Base-by-base conservation (phyloP, 2,329 filamentous ascomycete species). In the Botrytis paeoniae region DNA sequence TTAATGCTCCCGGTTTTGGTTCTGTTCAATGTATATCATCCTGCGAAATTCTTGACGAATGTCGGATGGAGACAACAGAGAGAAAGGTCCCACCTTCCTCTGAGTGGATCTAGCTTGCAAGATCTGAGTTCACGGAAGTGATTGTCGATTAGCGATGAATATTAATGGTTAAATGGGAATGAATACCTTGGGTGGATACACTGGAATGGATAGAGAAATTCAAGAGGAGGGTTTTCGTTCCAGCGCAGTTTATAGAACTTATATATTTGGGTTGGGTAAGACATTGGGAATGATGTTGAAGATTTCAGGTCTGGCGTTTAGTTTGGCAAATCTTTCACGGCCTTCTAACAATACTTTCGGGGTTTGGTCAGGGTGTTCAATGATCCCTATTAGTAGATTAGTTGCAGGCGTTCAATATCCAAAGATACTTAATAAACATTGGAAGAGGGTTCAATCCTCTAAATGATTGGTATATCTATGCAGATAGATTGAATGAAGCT, bases 21-120 rank as follows among this genome's bases (percentile, higher is more conserved):
- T 1, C 81, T 85, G 1, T 85, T 88, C 70, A 85, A 84, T 7
- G 77, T 85, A 60, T 87, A 83, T 76, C 85, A 88, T 75, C 86
- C 86, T 0, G 80, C 81, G 16, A 80, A 79, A 9, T 83, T 81
- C 71, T 77, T 86, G 29, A 59, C 59, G 16, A 74, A 74, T 64
- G 60, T 70, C 0, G 63, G 70, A 7, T 74, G 70, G 64, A 72
- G 39, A 32, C 73, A 74, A 41, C 51, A 61, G 18, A 71, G 57
- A n/a, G 72, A 54, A 54, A 48, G 39, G 45, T 62, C 25, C 7
- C 35, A 62, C 3, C 60, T 62, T 62, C 60, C 60, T 41, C 14
- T 62, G 37, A 37, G 12, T n/a, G 60, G 6, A 41, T 62, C 60
- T 9, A 41, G 60, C 25, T 62, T 62, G 60, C 35, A 62, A 18